Evolutionary conservation across 768 basidiomycete genomes (phyloP).

Genomic region (Naganishia antarctica): DNA sequence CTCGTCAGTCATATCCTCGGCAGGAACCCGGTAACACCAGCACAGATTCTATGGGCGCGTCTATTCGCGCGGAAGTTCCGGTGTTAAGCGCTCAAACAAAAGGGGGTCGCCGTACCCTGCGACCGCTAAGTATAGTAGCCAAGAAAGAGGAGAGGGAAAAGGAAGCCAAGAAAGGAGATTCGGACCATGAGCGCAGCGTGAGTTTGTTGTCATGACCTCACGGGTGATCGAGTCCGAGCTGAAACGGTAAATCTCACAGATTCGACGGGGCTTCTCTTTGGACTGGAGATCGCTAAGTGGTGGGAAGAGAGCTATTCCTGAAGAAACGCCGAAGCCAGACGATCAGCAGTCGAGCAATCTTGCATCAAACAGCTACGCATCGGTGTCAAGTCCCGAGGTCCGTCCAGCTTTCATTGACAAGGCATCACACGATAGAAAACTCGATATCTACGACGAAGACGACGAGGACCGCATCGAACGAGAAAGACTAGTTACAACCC

Average conservation of each 20-base stretch:
- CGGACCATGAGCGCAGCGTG: constrained; percentile 39
- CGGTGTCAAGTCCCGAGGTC: constrained; percentile 20
- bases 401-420: constrained; percentile 2
- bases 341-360: constrained; percentile 20
- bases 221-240: not conserved
- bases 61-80: not conserved
- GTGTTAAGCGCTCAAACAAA: not conserved
- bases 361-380: not conserved
- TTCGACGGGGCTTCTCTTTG: constrained; percentile 43
- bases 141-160: constrained; percentile 22
- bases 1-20: not conserved
- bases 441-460: constrained; percentile 74
- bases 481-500: constrained; percentile 79
- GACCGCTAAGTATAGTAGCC: constrained; percentile 44
- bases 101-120: constrained; percentile 25
- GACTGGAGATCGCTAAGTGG: constrained; percentile 43
- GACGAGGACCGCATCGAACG: constrained; percentile 85
- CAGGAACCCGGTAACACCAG: not conserved
- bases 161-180: constrained; percentile 27
- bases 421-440: constrained; percentile 58
- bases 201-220: constrained; percentile 10
- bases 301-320: constrained; percentile 7
- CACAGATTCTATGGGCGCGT: no score
- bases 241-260: constrained; percentile 27
- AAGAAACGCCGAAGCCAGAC: constrained; percentile 30